These are phyloP conservation scores for Colletotrichum sp. DNA, from an alignment of 2,329 filamentous ascomycete genomes.

Conservation along the genomic window DNA sequence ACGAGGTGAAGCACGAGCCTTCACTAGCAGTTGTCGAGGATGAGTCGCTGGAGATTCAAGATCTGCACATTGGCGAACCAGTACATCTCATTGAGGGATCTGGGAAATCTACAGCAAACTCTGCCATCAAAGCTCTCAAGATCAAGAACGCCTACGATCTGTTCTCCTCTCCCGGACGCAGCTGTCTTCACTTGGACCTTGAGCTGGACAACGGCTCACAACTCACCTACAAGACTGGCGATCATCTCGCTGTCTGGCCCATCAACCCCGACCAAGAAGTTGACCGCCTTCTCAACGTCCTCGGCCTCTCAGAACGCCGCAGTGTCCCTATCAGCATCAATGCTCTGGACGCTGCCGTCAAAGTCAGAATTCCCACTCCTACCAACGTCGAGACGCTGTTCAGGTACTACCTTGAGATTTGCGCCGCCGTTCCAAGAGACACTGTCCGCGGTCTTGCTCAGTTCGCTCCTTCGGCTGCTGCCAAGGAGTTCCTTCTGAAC, in stretches of 20 bases:
- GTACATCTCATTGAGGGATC: slow-evolving; percentile 7
- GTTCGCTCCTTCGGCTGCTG: not conserved
- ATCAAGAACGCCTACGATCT: slow-evolving; percentile 27
- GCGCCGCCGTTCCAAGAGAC: slow-evolving; percentile 33
- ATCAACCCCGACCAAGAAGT: slow-evolving; percentile 41
- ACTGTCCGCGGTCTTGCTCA: not conserved
- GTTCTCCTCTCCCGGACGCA: slow-evolving; percentile 26
- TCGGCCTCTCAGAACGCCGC: slow-evolving; percentile 29
- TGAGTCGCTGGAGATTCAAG: slow-evolving; percentile 20
- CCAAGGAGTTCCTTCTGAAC: not conserved
- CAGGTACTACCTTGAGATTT: slow-evolving; percentile 50
- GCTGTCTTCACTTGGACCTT: slow-evolving; percentile 35
- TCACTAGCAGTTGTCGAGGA: slow-evolving; percentile 24
- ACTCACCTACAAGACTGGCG: slow-evolving; percentile 43
- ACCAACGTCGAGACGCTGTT: slow-evolving; percentile 44
- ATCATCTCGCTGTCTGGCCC: slow-evolving; percentile 44
- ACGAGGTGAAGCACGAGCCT: slow-evolving; percentile 25
- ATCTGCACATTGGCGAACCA: slow-evolving; percentile 27
- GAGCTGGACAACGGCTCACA: slow-evolving; percentile 35
- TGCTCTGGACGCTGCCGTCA: slow-evolving; percentile 25
- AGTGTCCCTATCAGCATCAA: slow-evolving; percentile 28
- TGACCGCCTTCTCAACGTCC: slow-evolving; percentile 30
- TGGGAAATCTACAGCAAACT: slow-evolving; percentile 14
- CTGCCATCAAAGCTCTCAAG: slow-evolving; percentile 22
- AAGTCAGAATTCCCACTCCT: slow-evolving; percentile 37